Evolutionary conservation across 371 early-diverging fungal genomes (phyloP).

Genomic region (Spraguea lophii): DNA sequence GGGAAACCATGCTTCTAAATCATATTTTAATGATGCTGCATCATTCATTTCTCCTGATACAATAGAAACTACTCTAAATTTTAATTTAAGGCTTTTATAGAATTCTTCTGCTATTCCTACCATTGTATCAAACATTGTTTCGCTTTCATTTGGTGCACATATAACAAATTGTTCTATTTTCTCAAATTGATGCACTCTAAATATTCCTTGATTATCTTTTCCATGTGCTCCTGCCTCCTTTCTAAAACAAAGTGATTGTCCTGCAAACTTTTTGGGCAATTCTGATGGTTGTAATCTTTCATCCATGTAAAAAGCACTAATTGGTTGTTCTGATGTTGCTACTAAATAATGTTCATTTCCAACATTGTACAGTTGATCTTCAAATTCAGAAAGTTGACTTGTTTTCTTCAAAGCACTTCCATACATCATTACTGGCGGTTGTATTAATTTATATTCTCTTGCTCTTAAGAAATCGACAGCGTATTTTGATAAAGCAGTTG

Average conservation of each 20-base stretch:
- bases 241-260: conserved; percentile 95
- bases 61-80: conserved; percentile 80
- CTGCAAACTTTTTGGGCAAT: conserved; percentile 54
- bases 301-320: conserved; percentile 75
- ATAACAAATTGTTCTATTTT: conserved; percentile 97
- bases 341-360: conserved; percentile 87
- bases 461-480: conserved; percentile 75
- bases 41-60: conserved; percentile 93
- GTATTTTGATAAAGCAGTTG: conserved; percentile 78
- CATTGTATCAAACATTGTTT: conserved; percentile 93
- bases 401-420: conserved; percentile 89
- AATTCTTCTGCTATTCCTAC: conserved; percentile 73
- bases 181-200: conserved; percentile 99
- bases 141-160: conserved; percentile 77
- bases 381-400: conserved; percentile 89
- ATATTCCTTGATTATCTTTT: conserved; percentile 94
- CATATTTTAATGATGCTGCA: conserved; percentile 97
- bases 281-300: conserved; percentile 52
- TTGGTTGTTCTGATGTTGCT: conserved; percentile 97
- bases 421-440: conserved; percentile 94
- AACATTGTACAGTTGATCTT: conserved; percentile 90
- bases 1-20: conserved; percentile 98
- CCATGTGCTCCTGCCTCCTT: conserved; percentile 99
- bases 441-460: conserved; percentile 70
- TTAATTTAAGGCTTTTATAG: conserved; percentile 64